Conservation (phyloP, 139 green algal species). For the Zygnema circumcarinatum region DNA sequence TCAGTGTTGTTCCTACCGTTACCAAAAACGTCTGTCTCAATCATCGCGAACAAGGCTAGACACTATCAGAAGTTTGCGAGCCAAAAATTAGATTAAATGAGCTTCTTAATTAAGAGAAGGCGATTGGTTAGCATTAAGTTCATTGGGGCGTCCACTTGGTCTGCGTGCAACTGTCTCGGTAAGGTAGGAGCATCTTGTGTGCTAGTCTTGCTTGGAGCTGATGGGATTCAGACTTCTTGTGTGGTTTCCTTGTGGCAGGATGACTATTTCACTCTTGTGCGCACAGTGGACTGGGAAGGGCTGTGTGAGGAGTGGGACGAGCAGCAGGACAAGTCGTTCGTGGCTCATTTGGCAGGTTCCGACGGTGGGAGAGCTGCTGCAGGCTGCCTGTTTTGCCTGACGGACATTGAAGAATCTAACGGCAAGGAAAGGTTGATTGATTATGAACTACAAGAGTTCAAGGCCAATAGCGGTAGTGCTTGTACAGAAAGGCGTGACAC, state of each 20-base stretch:
- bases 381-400: neutral
- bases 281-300: slow-evolving; percentile 11
- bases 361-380: neutral
- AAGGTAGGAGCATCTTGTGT: too few species aligned
- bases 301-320: slow-evolving; percentile 7
- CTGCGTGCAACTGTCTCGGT: too few species aligned
- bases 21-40: too few species aligned
- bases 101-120: too few species aligned
- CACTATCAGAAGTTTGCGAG: too few species aligned
- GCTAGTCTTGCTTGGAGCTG: too few species aligned
- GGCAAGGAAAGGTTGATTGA: neutral
- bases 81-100: too few species aligned
- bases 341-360: neutral
- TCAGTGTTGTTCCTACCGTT: too few species aligned
- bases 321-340: neutral
- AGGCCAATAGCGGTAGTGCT: neutral
- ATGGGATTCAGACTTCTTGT: too few species aligned
- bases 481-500: neutral
- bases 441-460: neutral
- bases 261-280: slow-evolving; percentile 25
- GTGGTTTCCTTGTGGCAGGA: slow-evolving; percentile 12
- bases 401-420: neutral
- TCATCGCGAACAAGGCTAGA: too few species aligned
- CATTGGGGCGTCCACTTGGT: too few species aligned
- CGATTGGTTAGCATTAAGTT: too few species aligned